Base-by-base conservation (phyloP, 768 basidiomycete species). In the Pulveroboletus sp. region DNA sequence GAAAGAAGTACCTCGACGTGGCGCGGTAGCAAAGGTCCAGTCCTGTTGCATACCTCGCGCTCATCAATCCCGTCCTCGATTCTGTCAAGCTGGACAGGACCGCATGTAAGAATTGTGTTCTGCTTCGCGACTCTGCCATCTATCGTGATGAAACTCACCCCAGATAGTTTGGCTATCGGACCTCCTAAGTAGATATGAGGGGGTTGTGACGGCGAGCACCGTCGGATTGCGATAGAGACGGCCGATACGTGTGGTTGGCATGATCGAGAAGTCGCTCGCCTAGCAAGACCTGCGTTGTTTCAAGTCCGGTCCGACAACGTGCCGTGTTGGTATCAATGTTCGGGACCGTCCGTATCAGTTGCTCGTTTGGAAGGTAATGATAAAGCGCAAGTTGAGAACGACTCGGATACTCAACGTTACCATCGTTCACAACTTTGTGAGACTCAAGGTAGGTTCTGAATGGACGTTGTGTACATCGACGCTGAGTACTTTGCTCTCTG, bases 201-300 rank as follows among this genome's bases (percentile, higher is more conserved):
- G 43, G 72, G 72, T 46, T 96, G 93, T 57, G 81, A 80, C 17
- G 83, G 85, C 29, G 90, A 96, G 66, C 95, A 93, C 67, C 94
- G 98, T 63, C 80, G 86, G n/a, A 69, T 75, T 8, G 78, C 82
- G 32, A 93, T 99, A 63, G 95, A 98, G 68, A 85, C 89, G 59
- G 43, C 71, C 98, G 50, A 83, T 98, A 53, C 83, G 88, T 40
- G 72, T 86, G 65, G 79, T 93, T 20, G 78, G 81, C 37, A 67
- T 76, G 14, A 70, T 92, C 32, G 84, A 93, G 66, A 76, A 82
- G 29, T 75, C 81, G 29, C 92, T 88, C 58, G 79, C 88, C 24
- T 86, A 93, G 61, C 93, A 97, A 68, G 96, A 99, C 64, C 71
- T 98, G 53, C 78, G 83, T 10, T 99, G 96, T 64, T 68, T 73